Base-by-base conservation (phyloP, 495 filamentous ascomycete genomes). In the Aspergillus ellipticus region DNA sequence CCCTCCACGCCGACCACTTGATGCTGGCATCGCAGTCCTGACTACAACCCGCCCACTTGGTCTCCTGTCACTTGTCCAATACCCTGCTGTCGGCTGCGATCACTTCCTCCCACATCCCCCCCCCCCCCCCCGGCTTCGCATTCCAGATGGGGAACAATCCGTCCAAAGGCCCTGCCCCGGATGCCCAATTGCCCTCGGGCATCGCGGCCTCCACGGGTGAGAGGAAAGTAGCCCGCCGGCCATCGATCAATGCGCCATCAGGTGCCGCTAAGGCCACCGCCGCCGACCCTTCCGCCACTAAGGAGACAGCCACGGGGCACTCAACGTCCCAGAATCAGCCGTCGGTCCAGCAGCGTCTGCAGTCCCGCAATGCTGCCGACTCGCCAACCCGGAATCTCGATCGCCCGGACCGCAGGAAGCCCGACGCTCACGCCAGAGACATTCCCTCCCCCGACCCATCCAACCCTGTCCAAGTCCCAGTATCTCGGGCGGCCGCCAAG, bases 391-490 rank as follows among this genome's bases (percentile, higher is more conserved):
- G 54, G 28, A 56, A 45, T 17, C 22, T 64, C 39, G 65, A 64
- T 31, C 65, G 50, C 21, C 58, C 67, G 19, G 65, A 68, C 56
- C 52, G 43, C 26, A 67, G 48, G 54, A 69, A 51, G 47, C 10
- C 49, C 10, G 68, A 73, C 24, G 43, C 62, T 51, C 69, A 64
- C 42, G 49, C 60, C 52, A 60, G 56, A 53, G 63, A 65, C 13
- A 60, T 57, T 3, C 54, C 62, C 16, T 55, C 66, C 10, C 64
- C 64, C 29, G 72, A 78, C 55, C 60, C 59, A 46, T 75, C 78
- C 17, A 77, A 72, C 51, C 79, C 80, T 15, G 72, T 82, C 20
- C 74, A 78, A 49, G 79, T 83, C n/a, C 80, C 80, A 41, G 60
- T 54, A 21, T 63, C 75, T 49, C 71, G 73, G 48, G 29, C 68